Evolutionary conservation across 192 early-diverging fungal genomes (phyloP), one percentile per base, ranked within the genome.

Genomic region (Neocallimastix lanati): DNA sequence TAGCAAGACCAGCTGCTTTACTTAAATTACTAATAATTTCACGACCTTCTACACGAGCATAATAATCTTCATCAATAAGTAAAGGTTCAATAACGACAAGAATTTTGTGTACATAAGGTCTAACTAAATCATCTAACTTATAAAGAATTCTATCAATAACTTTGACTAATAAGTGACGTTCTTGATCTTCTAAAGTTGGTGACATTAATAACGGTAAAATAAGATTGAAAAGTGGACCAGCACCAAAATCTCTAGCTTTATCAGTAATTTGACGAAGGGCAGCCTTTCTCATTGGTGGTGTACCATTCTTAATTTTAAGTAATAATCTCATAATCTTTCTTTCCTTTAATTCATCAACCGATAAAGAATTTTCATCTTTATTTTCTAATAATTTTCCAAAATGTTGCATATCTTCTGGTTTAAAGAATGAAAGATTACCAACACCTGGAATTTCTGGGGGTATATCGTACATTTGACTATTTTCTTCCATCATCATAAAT

Each of bases 31-130:
- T 93, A 84, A 99, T 98, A 83, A 99, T 96, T 82, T 98, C 97
- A 78, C 97, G 92, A 58, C 95, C 96, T 88, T 99, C 97, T 12
- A 94, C 92, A 28, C 97, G 92, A 29, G 96, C 96, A 83, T 96
- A 98, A 81, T 97, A 96, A 85, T 99, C 97, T 82, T 93, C 93
- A 80, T 98, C 97, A 82, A 98, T 98, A 78, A 99, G 85, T 81
- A 98, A 86, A 0, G 98, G 98, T 86, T 98, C 96, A 80, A 98
- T 96, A 0, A 98, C 97, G 13, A 98, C 96, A n/a, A 99, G 91
- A 79, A 99, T 98, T 84, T 96, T 96, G 90, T 98, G 98, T 28
- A 96, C 96, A 82, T 90, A 98, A 11, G 97, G 97, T 25, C 96
- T 93, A 12, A 96, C 98, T 37, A 96, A 89, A 78, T 96, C 96